Percentiles rank a stretch among this genome's conserved stretches.
Conservation (phyloP, 1,139 yeast species). For the Arxiozyma slooffiae region DNA sequence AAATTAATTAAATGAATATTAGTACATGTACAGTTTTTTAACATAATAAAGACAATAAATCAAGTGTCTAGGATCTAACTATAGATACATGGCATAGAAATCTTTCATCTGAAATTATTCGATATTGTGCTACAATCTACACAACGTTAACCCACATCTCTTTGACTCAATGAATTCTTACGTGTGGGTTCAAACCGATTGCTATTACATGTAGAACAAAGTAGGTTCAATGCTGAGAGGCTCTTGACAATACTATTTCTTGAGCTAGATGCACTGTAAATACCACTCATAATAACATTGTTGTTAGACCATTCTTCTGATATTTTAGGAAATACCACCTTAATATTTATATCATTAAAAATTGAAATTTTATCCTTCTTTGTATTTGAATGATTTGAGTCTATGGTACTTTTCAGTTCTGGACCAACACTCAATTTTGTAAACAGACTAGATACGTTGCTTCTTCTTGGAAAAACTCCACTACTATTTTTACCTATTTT, state of each 20-base stretch:
- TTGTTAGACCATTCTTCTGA: neutral
- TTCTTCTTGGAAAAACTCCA: neutral
- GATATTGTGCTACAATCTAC: slow-evolving; percentile 20
- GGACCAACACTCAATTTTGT: neutral
- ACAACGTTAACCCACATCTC: slow-evolving; percentile 14
- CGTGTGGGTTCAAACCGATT: slow-evolving; percentile 24
- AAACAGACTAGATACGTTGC: neutral
- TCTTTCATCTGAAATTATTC: slow-evolving; percentile 16
- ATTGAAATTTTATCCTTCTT: neutral
- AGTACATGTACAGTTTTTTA: no score
- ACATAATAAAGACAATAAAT: no score
- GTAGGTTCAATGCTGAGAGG: slow-evolving; percentile 6
- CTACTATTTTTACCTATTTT: neutral
- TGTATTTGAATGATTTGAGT: neutral
- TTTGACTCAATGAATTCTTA: slow-evolving; percentile 7
- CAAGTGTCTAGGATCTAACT: neutral
- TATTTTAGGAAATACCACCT: neutral
- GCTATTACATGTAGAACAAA: slow-evolving; percentile 33
- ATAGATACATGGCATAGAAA: neutral
- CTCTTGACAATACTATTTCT: slow-evolving; percentile 5
- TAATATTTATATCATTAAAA: neutral
- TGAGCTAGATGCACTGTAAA: slow-evolving; percentile 1
- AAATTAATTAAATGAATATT: no score
- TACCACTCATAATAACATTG: neutral
- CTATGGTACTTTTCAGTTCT: neutral